A percentile compares a stretch with the other conserved stretches of the same genome.
Evolutionary conservation across 106 monocot species (phyloP).

Genomic region (Acorus gramineus): DNA sequence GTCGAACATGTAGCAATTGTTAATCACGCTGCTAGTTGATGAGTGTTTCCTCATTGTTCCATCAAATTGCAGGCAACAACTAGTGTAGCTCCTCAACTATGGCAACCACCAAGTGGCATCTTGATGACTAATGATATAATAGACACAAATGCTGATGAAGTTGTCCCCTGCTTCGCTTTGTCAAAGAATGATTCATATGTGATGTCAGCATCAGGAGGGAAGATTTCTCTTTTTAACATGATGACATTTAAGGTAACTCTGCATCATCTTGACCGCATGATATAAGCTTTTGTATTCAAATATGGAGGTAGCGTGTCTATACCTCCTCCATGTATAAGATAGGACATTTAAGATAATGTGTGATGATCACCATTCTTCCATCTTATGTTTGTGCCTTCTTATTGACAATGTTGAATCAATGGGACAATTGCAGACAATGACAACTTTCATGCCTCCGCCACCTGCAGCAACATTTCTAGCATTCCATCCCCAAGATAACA

Average conservation of each 20-base stretch:
- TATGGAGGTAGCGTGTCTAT: no score
- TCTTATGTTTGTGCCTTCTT: no score
- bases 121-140: slow-evolving; percentile 47
- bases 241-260: slow-evolving; percentile 58
- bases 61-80: slow-evolving; percentile 30
- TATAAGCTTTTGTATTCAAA: not conserved
- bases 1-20: no score
- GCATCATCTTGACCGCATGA: not conserved
- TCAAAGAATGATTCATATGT: slow-evolving; percentile 81
- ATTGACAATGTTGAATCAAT: no score
- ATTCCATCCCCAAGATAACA: slow-evolving; percentile 76
- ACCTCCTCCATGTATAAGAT: no score
- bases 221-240: slow-evolving; percentile 68
- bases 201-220: slow-evolving; percentile 78
- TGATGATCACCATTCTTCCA: no score
- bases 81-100: slow-evolving; percentile 34
- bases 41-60: not conserved
- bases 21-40: not conserved
- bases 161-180: slow-evolving; percentile 47
- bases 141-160: slow-evolving; percentile 36
- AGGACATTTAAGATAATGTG: no score
- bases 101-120: slow-evolving; percentile 54
- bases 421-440: slow-evolving; percentile 42
- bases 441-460: slow-evolving; percentile 71
- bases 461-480: slow-evolving; percentile 78